A percentile compares a stretch with the other conserved stretches of the same genome.
Evolutionary conservation across 1,284 basidiomycete species (phyloP).

Genomic region (Trametes versicolor): DNA sequence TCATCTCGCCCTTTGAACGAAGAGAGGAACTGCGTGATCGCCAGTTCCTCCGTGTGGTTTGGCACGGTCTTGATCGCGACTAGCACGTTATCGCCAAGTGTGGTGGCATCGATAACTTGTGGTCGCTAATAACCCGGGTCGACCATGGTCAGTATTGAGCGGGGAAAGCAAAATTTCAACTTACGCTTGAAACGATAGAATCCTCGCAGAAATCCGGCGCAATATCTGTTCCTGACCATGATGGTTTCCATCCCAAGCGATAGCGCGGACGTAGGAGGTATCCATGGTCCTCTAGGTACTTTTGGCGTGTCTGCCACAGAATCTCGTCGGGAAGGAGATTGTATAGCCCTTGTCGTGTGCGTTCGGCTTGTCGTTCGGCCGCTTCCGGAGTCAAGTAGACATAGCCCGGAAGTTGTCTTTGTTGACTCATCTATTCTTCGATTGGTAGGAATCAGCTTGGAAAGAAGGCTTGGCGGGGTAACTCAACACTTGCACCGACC

Average conservation of each 20-base stretch:
- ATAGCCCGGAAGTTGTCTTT: too few relatives aligned
- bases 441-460: too few relatives aligned
- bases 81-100: constrained; percentile 23
- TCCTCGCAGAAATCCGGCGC: constrained; percentile 20
- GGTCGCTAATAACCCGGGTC: neutral
- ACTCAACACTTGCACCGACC: too few relatives aligned
- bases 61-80: constrained; percentile 35
- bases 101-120: constrained; percentile 35
- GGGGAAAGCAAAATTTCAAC: neutral
- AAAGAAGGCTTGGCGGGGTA: too few relatives aligned
- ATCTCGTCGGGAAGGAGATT: neutral
- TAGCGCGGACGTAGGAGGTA: constrained; percentile 17
- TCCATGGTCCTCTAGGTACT: neutral
- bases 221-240: constrained; percentile 15
- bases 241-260: constrained; percentile 12
- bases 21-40: constrained; percentile 15
- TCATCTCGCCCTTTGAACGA: neutral
- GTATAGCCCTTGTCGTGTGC: neutral
- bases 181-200: constrained; percentile 1
- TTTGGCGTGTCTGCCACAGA: neutral
- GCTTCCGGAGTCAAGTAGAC: too few relatives aligned
- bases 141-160: neutral
- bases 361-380: neutral
- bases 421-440: too few relatives aligned
- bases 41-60: constrained; percentile 8